These are phyloP conservation scores for Yarrowia bubula DNA, from an alignment of 805 yeast species.

Conservation along the genomic window DNA sequence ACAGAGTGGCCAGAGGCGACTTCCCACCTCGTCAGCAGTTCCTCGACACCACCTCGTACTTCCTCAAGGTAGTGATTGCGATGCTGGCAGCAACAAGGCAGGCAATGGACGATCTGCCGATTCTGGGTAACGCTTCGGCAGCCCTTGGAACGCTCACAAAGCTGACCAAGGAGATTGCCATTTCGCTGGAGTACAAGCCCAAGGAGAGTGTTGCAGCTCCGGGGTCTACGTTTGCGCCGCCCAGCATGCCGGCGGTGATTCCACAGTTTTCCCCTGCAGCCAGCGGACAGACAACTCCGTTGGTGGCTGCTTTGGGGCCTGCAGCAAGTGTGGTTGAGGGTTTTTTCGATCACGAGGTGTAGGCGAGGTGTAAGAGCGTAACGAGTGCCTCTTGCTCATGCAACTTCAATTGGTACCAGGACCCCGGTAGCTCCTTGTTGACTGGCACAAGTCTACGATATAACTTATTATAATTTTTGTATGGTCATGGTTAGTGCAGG, in stretches of 20 bases:
- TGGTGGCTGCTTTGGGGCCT: conserved; percentile 43
- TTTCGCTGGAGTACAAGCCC: conserved; percentile 56
- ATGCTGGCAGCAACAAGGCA: conserved; percentile 80
- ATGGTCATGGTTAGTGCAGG: too few relatives aligned
- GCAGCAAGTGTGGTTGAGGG: conserved; percentile 42
- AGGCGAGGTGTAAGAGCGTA: neutral
- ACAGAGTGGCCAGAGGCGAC: conserved; percentile 29
- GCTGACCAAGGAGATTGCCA: conserved; percentile 87
- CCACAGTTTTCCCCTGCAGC: conserved; percentile 27
- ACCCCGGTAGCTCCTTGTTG: too few relatives aligned
- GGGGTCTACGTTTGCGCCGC: neutral
- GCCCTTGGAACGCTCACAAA: conserved; percentile 78
- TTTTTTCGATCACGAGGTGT: conserved; percentile 20
- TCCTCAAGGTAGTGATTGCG: conserved; percentile 76
- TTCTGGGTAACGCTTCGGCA: conserved; percentile 74
- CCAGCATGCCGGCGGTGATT: conserved; percentile 27
- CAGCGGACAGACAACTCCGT: conserved; percentile 40
- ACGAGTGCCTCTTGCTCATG: too few relatives aligned
- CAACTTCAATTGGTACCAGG: too few relatives aligned
- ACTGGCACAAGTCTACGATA: too few relatives aligned
- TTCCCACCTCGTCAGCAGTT: conserved; percentile 50
- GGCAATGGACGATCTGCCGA: conserved; percentile 77
- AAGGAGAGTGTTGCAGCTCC: conserved; percentile 6
- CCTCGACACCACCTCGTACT: conserved; percentile 82
- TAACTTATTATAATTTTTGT: too few relatives aligned